Base-by-base conservation (phyloP, 2,329 filamentous ascomycete species). In the Diaporthe sp. region DNA sequence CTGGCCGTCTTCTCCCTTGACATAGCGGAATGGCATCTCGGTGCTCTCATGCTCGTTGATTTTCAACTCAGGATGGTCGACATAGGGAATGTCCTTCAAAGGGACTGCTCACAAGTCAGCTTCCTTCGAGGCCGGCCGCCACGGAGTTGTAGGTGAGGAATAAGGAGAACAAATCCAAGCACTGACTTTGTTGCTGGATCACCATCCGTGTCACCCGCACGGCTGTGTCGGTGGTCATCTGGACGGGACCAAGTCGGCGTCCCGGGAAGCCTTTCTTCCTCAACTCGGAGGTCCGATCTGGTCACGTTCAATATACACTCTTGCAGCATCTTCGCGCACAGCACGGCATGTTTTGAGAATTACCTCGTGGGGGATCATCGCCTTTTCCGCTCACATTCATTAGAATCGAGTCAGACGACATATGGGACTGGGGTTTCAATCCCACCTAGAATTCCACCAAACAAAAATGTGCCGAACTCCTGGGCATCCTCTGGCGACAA, bases 201-300 rank as follows among this genome's bases (percentile, higher is more conserved):
- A 98, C 94, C 79, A 97, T 93, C 77, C 97, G 91, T 42, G 97
- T 98, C 58, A 98, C 96, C 78, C 97, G 90, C 68, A 98, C 97
- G 6, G 97, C 97, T 28, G 97, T 99, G 83, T 99, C 97, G 6
- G 97, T 99, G 4, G 97, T 98, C 96, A 99, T 98, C 84, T 99
- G 97, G 79, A 96, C 93, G 10, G 96, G 95, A 0, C 97, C 97
- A 40, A 99, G 88, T 74, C 97, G 90, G 71, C 97, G 92, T 74
- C 96, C 95, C 74, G 92, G 88, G 80, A 97, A 99, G 4, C 97
- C 97, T 82, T 98, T 98, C 84, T 95, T 95, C 70, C 97, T 92
- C 79, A 99, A 87, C 83, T 99, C 97, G n/a, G 94, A 96, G 6
- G 97, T 99, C 76, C 97, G 93, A 84, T 98, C 96, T 97, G 74